Conservation (phyloP, 2,329 filamentous ascomycete genomes). For the Colletotrichum tropicicola region DNA sequence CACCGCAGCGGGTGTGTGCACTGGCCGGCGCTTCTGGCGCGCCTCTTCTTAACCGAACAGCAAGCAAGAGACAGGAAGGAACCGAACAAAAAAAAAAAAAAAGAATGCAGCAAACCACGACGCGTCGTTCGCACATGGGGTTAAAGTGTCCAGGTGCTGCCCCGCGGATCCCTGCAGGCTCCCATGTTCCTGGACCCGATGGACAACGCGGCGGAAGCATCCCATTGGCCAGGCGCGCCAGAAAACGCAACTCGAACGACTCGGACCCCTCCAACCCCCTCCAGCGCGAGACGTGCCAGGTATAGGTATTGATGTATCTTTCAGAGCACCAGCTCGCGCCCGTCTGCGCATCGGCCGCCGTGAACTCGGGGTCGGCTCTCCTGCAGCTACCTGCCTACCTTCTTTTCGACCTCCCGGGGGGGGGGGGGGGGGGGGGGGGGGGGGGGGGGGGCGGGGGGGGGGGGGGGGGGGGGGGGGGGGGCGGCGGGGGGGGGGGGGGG, state of each 20-base stretch:
- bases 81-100: neutral
- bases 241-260: neutral
- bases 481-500: no score
- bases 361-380: neutral
- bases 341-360: neutral
- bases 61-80: neutral
- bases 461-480: no score
- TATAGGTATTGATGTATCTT: neutral
- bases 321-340: neutral
- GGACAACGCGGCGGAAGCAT: conserved; percentile 2
- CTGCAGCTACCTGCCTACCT: conserved; percentile 1
- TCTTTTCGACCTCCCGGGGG: neutral
- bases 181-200: conserved; percentile 4
- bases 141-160: conserved; percentile 2
- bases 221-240: conserved; percentile 10
- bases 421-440: no score
- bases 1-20: neutral
- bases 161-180: conserved; percentile 5
- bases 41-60: conserved; percentile 6
- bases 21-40: neutral
- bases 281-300: neutral
- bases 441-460: no score
- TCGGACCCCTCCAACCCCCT: neutral
- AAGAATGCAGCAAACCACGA: neutral
- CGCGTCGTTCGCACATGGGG: conserved; percentile 8